phyloP scores from a whole-genome alignment of 75 land plant genomes.

The Picea sitchensis region DNA sequence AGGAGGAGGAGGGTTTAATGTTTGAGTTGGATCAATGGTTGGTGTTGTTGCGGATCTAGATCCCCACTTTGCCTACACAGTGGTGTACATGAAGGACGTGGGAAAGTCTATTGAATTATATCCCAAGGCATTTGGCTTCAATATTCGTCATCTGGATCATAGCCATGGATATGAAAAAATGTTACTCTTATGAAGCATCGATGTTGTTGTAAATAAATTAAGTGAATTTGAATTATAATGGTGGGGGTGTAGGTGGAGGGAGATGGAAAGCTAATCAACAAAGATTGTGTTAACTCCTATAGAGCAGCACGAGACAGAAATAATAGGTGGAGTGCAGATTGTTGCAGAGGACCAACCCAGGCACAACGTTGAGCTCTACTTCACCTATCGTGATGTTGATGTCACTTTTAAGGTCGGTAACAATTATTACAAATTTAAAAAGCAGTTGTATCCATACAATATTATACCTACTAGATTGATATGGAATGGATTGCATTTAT shows the following conservation, averaged over 20 bases:
- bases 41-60: slow-evolving; percentile 10
- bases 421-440: not conserved
- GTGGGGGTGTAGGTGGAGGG: slow-evolving; percentile 53
- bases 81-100: slow-evolving; percentile 59
- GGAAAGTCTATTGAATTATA: slow-evolving; percentile 56
- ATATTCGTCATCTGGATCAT: slow-evolving; percentile 49
- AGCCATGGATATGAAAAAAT: slow-evolving; percentile 31
- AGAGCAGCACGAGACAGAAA: slow-evolving; percentile 66
- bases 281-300: slow-evolving; percentile 80
- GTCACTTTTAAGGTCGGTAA: slow-evolving; percentile 58
- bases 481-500: not conserved
- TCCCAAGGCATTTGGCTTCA: slow-evolving; percentile 48
- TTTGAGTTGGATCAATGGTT: no score
- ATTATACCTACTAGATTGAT: no score
- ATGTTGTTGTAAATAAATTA: no score
- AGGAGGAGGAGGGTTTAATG: no score
- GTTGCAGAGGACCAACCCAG: slow-evolving; percentile 17
- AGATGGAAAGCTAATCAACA: slow-evolving; percentile 70
- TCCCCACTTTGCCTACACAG: slow-evolving; percentile 46
- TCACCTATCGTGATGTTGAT: slow-evolving; percentile 66
- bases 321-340: slow-evolving; percentile 46
- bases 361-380: slow-evolving; percentile 53
- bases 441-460: no score
- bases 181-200: no score
- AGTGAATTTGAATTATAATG: not conserved